A percentile compares a stretch with the other conserved stretches of the same genome.
Conservation (phyloP, 2,329 filamentous ascomycete genomes). For the Fusarium oligoseptatum region DNA sequence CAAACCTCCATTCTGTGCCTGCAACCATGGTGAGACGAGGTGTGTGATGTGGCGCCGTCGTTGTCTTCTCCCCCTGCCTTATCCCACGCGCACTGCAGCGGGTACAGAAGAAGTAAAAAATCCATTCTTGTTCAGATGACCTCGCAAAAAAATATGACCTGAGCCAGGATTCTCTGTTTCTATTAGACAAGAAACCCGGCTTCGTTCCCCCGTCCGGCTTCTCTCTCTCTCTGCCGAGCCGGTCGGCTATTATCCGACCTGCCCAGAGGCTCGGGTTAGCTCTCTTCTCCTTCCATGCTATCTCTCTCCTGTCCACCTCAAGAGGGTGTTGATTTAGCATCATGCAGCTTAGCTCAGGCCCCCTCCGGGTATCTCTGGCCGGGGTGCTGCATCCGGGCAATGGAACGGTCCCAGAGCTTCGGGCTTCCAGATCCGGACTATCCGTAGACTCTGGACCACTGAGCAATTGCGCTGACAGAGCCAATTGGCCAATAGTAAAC, state of each 20-base stretch:
- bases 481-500: slow-evolving; percentile 41
- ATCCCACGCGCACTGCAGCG: slow-evolving; percentile 25
- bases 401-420: slow-evolving; percentile 41
- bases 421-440: slow-evolving; percentile 46
- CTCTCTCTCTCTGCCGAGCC: not conserved
- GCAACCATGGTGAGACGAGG: slow-evolving; percentile 31
- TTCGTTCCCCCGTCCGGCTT: not conserved
- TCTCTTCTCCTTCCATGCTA: not conserved
- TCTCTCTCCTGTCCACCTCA: not conserved
- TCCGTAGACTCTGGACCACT: slow-evolving; percentile 30
- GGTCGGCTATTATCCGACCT: not conserved
- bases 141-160: slow-evolving; percentile 33
- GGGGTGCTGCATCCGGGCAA: slow-evolving; percentile 29
- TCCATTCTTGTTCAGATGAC: slow-evolving; percentile 44
- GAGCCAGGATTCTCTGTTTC: slow-evolving; percentile 23
- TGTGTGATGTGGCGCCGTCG: slow-evolving; percentile 40
- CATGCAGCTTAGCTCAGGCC: slow-evolving; percentile 10
- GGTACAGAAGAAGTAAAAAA: slow-evolving; percentile 26
- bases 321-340: slow-evolving; percentile 40
- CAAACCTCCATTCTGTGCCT: slow-evolving; percentile 28
- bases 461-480: slow-evolving; percentile 6
- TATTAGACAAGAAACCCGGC: slow-evolving; percentile 11
- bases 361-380: slow-evolving; percentile 21
- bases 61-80: slow-evolving; percentile 21
- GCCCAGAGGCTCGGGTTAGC: not conserved